A percentile compares a stretch with the other conserved stretches of the same genome.
Conservation (phyloP, 495 filamentous ascomycete genomes). For the Tuber aestivum region DNA sequence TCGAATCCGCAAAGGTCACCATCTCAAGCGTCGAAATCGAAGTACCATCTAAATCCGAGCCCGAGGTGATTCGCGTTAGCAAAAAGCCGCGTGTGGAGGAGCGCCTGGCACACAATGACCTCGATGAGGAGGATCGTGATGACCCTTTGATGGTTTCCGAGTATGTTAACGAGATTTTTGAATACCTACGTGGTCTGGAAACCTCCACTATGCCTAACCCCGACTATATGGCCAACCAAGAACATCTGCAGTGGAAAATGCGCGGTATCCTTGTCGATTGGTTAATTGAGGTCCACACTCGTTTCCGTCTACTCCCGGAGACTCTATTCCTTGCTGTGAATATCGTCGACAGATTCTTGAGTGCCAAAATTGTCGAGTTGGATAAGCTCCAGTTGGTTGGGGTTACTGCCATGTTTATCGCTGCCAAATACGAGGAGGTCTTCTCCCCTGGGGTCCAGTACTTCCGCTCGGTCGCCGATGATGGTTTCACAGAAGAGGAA, state of each 20-base stretch:
- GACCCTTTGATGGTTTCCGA: conserved; percentile 97
- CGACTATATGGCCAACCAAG: conserved; percentile 87
- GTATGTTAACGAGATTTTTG: conserved; percentile 95
- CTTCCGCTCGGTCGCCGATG: conserved; percentile 93
- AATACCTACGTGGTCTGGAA: conserved; percentile 87
- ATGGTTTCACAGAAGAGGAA: conserved; percentile 91
- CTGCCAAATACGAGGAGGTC: conserved; percentile 97
- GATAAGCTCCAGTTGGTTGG: conserved; percentile 94
- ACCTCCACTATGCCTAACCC: conserved; percentile 77
- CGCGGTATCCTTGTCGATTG: conserved; percentile 96
- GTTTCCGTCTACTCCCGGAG: conserved; percentile 95
- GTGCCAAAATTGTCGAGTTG: conserved; percentile 83
- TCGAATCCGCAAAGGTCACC: conserved; percentile 15
- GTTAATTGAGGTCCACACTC: conserved; percentile 95
- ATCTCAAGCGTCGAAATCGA: conserved; percentile 36
- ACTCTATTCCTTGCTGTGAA: conserved; percentile 96
- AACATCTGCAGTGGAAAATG: conserved; percentile 96
- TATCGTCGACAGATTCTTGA: conserved; percentile 96
- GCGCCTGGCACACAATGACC: conserved; percentile 48
- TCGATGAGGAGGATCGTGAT: conserved; percentile 80
- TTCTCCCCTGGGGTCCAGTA: conserved; percentile 93
- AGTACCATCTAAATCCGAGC: conserved; percentile 29
- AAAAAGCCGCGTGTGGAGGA: conserved; percentile 32
- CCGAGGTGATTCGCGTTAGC: conserved; percentile 37
- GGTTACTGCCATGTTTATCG: conserved; percentile 98